Percentiles rank a stretch among this genome's conserved stretches.
These are phyloP conservation scores for Termitomyces sp. DNA, from an alignment of 768 basidiomycete genomes.

Conservation along the genomic window DNA sequence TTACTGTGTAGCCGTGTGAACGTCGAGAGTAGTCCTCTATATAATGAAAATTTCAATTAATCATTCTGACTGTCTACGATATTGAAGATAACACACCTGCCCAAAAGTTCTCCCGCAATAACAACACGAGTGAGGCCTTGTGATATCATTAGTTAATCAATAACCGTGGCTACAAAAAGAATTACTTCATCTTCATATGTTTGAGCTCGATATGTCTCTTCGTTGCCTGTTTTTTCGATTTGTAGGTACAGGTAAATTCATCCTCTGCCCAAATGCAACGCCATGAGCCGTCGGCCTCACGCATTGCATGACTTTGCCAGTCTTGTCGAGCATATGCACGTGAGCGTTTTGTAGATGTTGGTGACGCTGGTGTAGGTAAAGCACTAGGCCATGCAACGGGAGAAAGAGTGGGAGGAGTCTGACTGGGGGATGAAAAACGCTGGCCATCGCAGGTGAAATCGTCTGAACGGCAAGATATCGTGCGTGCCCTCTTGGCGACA, in stretches of 20 bases:
- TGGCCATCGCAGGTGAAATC: not conserved
- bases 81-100: constrained; percentile 9
- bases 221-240: constrained; percentile 17
- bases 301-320: constrained; percentile 10
- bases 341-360: not conserved
- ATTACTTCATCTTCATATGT: constrained; percentile 15
- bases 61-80: not conserved
- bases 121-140: constrained; percentile 14
- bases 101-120: constrained; percentile 12
- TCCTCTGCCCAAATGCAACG: constrained; percentile 10
- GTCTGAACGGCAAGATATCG: not conserved
- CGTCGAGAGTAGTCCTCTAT: constrained; percentile 18
- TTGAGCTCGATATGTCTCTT: constrained; percentile 19
- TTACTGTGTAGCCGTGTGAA: constrained; percentile 19
- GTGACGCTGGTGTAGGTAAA: not conserved
- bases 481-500: constrained; percentile 2
- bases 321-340: not conserved
- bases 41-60: not conserved
- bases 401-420: not conserved
- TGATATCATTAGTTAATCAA: not conserved
- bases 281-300: constrained; percentile 4
- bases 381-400: not conserved
- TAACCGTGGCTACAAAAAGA: not conserved
- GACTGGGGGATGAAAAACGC: not conserved
- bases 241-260: constrained; percentile 9